Evolutionary conservation across 768 basidiomycete genomes (phyloP).

Genomic region (Cantharellus cinnabarinus): DNA sequence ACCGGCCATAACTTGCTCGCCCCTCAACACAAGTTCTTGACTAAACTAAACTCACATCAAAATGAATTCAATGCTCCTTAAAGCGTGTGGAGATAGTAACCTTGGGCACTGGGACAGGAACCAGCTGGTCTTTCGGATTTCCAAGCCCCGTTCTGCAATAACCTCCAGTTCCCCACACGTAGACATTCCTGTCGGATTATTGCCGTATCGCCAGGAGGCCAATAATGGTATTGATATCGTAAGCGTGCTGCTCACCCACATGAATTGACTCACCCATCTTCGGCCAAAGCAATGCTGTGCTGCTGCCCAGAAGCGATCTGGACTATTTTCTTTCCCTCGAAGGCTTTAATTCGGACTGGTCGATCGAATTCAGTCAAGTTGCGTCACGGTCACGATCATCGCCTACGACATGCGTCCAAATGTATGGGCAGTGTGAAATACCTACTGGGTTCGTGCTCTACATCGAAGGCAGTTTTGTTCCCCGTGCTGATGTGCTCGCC

Average conservation of each 20-base stretch:
- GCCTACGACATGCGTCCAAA: background rate
- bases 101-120: slow-evolving; percentile 69
- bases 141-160: slow-evolving; percentile 79
- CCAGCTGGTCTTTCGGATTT: slow-evolving; percentile 59
- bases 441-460: slow-evolving; percentile 48
- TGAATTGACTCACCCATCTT: slow-evolving; percentile 33
- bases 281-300: slow-evolving; percentile 66
- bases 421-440: slow-evolving; percentile 2
- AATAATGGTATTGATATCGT: background rate
- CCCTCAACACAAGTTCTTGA: slow-evolving; percentile 41
- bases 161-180: slow-evolving; percentile 77
- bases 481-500: slow-evolving; percentile 81
- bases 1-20: slow-evolving; percentile 47
- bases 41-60: slow-evolving; percentile 34
- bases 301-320: slow-evolving; percentile 76
- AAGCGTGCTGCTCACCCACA: slow-evolving; percentile 9
- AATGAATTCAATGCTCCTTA: slow-evolving; percentile 3
- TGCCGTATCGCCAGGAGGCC: background rate
- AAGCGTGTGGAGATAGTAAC: slow-evolving; percentile 18
- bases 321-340: slow-evolving; percentile 58
- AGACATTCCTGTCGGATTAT: slow-evolving; percentile 33
- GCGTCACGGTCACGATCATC: background rate
- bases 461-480: slow-evolving; percentile 67
- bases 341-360: slow-evolving; percentile 50
- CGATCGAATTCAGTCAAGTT: slow-evolving; percentile 3